A percentile compares a stretch with the other conserved stretches of the same genome.
These are phyloP conservation scores for Aspergillus carlsbadensis DNA, from an alignment of 495 filamentous ascomycete species.

Conservation along the genomic window DNA sequence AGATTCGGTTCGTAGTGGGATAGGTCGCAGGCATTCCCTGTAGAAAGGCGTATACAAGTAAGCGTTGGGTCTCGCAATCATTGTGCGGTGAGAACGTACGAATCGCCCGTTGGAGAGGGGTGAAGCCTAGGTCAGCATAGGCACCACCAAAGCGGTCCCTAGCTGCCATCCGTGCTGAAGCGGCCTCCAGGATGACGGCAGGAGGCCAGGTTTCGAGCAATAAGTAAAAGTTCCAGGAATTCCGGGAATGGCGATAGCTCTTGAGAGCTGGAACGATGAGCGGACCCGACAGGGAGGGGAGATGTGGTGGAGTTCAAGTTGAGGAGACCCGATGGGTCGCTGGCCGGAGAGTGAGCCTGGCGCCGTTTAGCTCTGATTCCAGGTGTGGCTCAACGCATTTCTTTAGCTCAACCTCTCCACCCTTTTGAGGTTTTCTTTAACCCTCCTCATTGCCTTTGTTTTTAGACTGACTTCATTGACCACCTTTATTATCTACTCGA, in stretches of 20 bases:
- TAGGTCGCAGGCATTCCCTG: conserved; percentile 89
- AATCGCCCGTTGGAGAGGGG: conserved; percentile 92
- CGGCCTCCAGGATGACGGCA: conserved; percentile 74
- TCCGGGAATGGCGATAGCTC: conserved; percentile 12
- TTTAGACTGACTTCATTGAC: neutral
- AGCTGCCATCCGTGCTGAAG: conserved; percentile 90
- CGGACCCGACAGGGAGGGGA: conserved; percentile 13
- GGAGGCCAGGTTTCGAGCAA: conserved; percentile 12
- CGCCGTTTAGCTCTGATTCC: conserved; percentile 18
- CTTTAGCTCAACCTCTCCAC: neutral
- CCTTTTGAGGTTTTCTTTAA: neutral
- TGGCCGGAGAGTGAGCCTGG: conserved; percentile 5
- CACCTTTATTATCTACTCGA: neutral
- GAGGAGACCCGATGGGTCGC: conserved; percentile 9
- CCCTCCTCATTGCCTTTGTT: neutral
- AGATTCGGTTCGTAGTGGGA: conserved; percentile 97
- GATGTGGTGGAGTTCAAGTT: conserved; percentile 20
- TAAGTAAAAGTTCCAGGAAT: conserved; percentile 8
- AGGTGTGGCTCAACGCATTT: conserved; percentile 18
- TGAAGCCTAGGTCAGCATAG: conserved; percentile 72
- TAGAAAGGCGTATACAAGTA: neutral
- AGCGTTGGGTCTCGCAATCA: neutral
- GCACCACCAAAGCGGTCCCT: conserved; percentile 91
- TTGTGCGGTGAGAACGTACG: conserved; percentile 42
- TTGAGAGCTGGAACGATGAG: conserved; percentile 10